These are phyloP conservation scores for Alternaria sp. DNA, from an alignment of 2,329 filamentous ascomycete species.

Conservation along the genomic window DNA sequence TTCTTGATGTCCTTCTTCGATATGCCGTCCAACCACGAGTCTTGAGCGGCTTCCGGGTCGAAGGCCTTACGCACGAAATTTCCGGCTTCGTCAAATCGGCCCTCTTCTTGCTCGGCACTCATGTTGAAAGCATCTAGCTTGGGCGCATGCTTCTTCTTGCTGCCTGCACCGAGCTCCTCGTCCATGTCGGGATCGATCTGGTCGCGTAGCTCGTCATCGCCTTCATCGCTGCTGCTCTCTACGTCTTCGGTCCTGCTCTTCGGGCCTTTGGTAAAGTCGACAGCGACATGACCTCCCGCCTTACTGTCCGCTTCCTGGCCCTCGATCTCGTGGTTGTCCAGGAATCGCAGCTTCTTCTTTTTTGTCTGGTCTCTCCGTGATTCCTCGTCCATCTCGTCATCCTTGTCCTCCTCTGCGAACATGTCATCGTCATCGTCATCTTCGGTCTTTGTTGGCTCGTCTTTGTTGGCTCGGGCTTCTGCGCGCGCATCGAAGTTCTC, in stretches of 20 bases:
- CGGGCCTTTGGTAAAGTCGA: slow-evolving; percentile 61
- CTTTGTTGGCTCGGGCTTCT: slow-evolving; percentile 61
- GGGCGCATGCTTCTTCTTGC: slow-evolving; percentile 90
- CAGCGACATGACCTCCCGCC: slow-evolving; percentile 72
- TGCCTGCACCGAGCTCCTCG: slow-evolving; percentile 84
- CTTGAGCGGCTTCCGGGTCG: slow-evolving; percentile 89
- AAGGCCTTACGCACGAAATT: slow-evolving; percentile 90
- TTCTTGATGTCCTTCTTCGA: slow-evolving; percentile 93
- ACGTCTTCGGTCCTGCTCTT: slow-evolving; percentile 64
- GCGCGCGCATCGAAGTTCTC: slow-evolving; percentile 85
- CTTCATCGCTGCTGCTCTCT: slow-evolving; percentile 66
- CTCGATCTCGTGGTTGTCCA: slow-evolving; percentile 72
- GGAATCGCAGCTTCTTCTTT: slow-evolving; percentile 68
- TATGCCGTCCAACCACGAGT: slow-evolving; percentile 89
- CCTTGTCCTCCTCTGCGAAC: slow-evolving; percentile 76
- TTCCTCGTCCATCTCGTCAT: slow-evolving; percentile 62
- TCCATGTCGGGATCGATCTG: slow-evolving; percentile 75
- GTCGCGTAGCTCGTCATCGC: slow-evolving; percentile 71
- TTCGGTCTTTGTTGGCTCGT: slow-evolving; percentile 53
- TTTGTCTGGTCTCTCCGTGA: slow-evolving; percentile 64
- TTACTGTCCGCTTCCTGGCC: slow-evolving; percentile 80
- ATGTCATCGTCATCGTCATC: slow-evolving; percentile 74
- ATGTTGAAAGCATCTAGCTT: slow-evolving; percentile 98
- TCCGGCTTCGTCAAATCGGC: slow-evolving; percentile 86
- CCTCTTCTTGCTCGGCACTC: slow-evolving; percentile 87